phyloP scores from a whole-genome alignment of 768 basidiomycete species.

The Chalciporus chontae region DNA sequence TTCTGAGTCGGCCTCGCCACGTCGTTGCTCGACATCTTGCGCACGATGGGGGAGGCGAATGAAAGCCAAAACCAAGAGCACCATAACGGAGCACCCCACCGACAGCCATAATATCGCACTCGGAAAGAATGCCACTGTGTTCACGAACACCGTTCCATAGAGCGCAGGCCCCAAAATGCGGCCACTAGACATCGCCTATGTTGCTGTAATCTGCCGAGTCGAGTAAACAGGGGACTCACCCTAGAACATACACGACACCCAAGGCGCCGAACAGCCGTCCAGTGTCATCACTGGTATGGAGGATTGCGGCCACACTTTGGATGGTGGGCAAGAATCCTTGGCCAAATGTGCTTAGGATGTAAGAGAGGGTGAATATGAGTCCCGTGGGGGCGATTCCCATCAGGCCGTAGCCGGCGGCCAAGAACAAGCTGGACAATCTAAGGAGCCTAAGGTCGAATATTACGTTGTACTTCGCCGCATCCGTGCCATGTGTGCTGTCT shows the following conservation, averaged over 20 bases:
- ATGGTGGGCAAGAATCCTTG: not conserved
- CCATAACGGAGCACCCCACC: not conserved
- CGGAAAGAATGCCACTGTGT: not conserved
- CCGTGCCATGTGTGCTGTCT: not conserved
- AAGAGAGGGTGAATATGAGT: slow-evolving; percentile 1
- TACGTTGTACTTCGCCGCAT: not conserved
- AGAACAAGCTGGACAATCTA: not conserved
- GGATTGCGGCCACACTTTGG: slow-evolving; percentile 1
- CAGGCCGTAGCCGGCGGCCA: not conserved
- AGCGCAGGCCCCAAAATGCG: not conserved
- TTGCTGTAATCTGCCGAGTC: not conserved
- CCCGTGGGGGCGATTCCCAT: slow-evolving; percentile 2
- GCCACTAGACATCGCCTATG: not conserved
- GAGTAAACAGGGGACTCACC: not conserved
- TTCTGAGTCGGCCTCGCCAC: not conserved
- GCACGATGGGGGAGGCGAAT: not conserved
- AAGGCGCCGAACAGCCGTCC: slow-evolving; percentile 2
- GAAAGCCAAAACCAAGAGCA: not conserved
- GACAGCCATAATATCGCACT: slow-evolving; percentile 2
- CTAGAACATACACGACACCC: slow-evolving; percentile 5
- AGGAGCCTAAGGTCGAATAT: not conserved
- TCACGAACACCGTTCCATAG: not conserved
- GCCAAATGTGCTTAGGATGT: not conserved
- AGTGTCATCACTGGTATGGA: not conserved
- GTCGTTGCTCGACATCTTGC: not conserved